Evolutionary conservation across 495 filamentous ascomycete species (phyloP).

Genomic region (Patellaria atrata): DNA sequence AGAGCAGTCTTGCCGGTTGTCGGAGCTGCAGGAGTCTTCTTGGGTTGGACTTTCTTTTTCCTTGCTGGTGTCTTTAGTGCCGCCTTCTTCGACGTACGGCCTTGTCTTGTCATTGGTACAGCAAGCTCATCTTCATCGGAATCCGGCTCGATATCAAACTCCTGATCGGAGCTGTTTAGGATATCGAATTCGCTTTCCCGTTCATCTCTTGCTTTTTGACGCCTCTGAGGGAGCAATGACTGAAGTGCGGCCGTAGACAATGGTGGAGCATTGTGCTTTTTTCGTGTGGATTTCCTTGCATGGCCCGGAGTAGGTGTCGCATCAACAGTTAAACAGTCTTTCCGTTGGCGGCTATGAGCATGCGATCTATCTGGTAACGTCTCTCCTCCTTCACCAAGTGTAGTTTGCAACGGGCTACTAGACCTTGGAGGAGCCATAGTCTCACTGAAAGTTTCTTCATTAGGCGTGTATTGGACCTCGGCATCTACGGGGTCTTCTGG

Average conservation of each 20-base stretch:
- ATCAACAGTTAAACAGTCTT: neutral
- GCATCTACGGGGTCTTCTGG: conserved; percentile 16
- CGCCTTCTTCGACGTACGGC: neutral
- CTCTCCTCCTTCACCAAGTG: conserved; percentile 2
- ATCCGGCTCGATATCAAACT: conserved; percentile 15
- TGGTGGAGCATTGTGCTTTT: conserved; percentile 18
- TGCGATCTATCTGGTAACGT: conserved; percentile 1
- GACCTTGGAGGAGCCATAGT: conserved; percentile 40
- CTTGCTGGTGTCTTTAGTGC: neutral
- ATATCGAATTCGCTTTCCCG: conserved; percentile 23
- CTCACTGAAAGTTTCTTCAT: conserved; percentile 29
- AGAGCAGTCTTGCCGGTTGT: too few species aligned
- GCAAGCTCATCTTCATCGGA: conserved; percentile 27
- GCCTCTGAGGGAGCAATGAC: conserved; percentile 23
- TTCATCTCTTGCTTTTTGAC: conserved; percentile 11
- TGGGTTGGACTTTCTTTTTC: too few species aligned
- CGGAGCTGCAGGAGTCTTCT: neutral
- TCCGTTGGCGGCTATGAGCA: neutral
- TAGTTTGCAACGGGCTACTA: conserved; percentile 25
- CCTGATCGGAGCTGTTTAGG: conserved; percentile 16
- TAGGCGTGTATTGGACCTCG: conserved; percentile 11
- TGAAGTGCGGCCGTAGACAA: conserved; percentile 26
- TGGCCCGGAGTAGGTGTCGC: too few species aligned
- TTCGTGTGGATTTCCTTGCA: conserved; percentile 3
- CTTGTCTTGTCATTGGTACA: conserved; percentile 5